Evolutionary conservation across 106 monocot species (phyloP).

Genomic region (Phalaenopsis aphrodite): DNA sequence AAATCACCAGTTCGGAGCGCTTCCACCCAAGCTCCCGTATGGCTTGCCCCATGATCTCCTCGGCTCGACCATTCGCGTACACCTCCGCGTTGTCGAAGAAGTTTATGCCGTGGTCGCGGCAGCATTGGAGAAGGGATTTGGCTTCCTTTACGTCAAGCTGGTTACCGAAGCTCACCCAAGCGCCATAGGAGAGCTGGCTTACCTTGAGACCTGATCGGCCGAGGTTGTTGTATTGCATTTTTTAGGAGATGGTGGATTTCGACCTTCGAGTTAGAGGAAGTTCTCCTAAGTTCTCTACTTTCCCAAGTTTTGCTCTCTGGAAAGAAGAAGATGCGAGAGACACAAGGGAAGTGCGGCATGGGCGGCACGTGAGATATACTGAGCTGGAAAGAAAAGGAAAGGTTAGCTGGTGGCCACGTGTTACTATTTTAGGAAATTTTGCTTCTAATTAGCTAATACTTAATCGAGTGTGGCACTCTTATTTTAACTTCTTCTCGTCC

Average conservation of each 20-base stretch:
- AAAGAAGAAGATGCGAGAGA: no score
- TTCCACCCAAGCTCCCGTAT: slow-evolving; percentile 94
- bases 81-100: slow-evolving; percentile 99
- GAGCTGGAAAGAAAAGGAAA: no score
- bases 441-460: no score
- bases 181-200: slow-evolving; percentile 73
- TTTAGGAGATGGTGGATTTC: background rate
- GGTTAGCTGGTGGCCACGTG: no score
- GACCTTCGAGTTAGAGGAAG: no score
- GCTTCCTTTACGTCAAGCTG: slow-evolving; percentile 96
- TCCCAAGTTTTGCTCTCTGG: no score
- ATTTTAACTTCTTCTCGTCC: no score
- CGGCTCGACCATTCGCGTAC: slow-evolving; percentile 90
- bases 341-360: no score
- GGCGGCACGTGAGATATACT: no score
- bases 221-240: slow-evolving; percentile 95
- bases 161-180: slow-evolving; percentile 98
- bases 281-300: no score
- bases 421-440: no score
- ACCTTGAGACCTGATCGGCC: slow-evolving; percentile 84
- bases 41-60: slow-evolving; percentile 99
- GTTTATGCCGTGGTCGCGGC: slow-evolving; percentile 91
- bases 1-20: slow-evolving; percentile 76
- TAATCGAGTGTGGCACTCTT: no score
- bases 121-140: slow-evolving; percentile 78